Evolutionary conservation across 148 eudicot species (phyloP), one percentile per base, ranked within the genome.

Genomic region (Rhododendron mucronatum): DNA sequence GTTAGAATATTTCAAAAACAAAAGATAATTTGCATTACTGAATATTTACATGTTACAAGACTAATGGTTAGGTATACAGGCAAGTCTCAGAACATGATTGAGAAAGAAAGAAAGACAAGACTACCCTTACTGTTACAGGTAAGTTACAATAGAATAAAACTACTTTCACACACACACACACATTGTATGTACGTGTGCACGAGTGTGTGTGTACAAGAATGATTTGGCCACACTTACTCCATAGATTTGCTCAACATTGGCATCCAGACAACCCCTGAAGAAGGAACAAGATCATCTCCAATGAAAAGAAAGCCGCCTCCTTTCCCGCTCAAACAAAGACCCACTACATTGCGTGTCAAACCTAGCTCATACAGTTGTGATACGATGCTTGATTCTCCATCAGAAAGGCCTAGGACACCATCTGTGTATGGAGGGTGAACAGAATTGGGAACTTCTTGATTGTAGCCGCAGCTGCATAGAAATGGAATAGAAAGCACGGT

Each of bases 241-340:
- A 87, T 48, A 73, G 88, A 88, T 15, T 50, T 89, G 88, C 82
- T 84, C 59, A 84, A 76, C 91, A 93, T 88, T 65, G 98, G 94
- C 69, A 65, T 92, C 98, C 98, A 97, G 26, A 84, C 88, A 57
- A 95, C 89, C 53, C 91, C 93, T 30, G 93, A 84, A 77, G 95
- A 78, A 63, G 96, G 96, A 76, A 94, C 85, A 55, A 94, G 85
- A 90, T 90, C 93, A 84, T 93, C 92, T 53, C 99, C 99, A 51
- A 97, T 89, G 91, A 93, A 95, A 61, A 95, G 89, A 87, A 88
- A 94, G 16, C 99, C 99, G 67, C 95, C 98, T 85, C 96, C 98
- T 90, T 92, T 92, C 69, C 88, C 86, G 71, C 98, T 91, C 73
- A 97, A 89, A 84, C 99, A 97, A 87, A 95, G 98, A 44, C 98